Percentiles rank a stretch among this genome's conserved stretches.
These are phyloP conservation scores for Albugo laibachii DNA, from an alignment of 352 stramenopile genomes.

Conservation along the genomic window DNA sequence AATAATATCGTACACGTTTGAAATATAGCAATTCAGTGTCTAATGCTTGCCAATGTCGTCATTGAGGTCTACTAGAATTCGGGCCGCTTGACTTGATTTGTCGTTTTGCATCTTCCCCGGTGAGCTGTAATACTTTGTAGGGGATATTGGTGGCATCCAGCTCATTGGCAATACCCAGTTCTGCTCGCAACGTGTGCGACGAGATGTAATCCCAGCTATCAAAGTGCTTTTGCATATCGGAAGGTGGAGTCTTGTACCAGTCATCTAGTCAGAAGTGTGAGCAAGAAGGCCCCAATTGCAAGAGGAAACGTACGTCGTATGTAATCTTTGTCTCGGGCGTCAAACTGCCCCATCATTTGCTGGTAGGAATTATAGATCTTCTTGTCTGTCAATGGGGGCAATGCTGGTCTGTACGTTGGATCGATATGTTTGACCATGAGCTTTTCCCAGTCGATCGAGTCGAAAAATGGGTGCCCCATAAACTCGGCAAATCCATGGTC, in stretches of 20 bases:
- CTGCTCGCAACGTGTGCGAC: conserved; percentile 52
- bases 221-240: conserved; percentile 71
- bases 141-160: conserved; percentile 74
- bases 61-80: no score
- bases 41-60: no score
- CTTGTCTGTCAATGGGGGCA: conserved; percentile 48
- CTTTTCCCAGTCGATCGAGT: conserved; percentile 66
- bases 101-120: conserved; percentile 33
- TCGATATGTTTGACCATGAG: conserved; percentile 80
- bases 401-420: conserved; percentile 46
- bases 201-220: conserved; percentile 79
- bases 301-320: conserved; percentile 37
- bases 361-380: conserved; percentile 75
- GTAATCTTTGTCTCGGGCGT: conserved; percentile 69
- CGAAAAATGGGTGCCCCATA: conserved; percentile 80
- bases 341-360: conserved; percentile 78
- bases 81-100: conserved; percentile 10
- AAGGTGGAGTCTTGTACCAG: conserved; percentile 51
- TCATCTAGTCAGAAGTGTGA: conserved; percentile 21
- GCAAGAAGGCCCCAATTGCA: background rate
- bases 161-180: conserved; percentile 64
- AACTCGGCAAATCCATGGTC: conserved; percentile 71
- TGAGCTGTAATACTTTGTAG: conserved; percentile 69
- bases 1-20: conserved; percentile 51
- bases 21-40: conserved; percentile 14